Base-by-base conservation (phyloP, 306 rosid species). In the Hylodesmum podocarpum region DNA sequence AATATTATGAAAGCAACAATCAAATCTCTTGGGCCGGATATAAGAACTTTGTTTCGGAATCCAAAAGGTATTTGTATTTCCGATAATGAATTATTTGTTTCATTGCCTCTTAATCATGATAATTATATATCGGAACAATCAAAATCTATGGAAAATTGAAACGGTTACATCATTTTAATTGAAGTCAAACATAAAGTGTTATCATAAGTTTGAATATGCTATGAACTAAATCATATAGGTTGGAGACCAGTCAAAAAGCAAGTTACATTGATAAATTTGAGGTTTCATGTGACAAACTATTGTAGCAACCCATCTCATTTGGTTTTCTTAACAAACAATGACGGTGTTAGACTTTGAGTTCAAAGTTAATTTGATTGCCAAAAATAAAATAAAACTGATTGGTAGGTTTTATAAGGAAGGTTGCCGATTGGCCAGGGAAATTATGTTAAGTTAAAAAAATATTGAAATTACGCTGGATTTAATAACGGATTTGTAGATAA, bases 171-270 rank as follows among this genome's bases (percentile, higher is more conserved):
- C 15, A 37, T 80, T 28, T 16, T 24, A 41, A 34, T 37, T 61
- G 57, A 72, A 81, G 76, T 74, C 61, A 70, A 73, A 58, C 49
- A 77, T 34, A 12, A 58, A 9, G 13, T 0, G 22, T 27, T 24
- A 84, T 75, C 80, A 86, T 73, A 34, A 11, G 41, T 44, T 83
- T 57, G 75, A 80, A 64, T 59, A 68, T 21, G 33, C 29, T 41
- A 31, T 25, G 70, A 34, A 34, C 10, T 28, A 51, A 79, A 68
- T 67, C 66, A 12, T 73, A 19, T 15, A 46, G 2, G 6, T 43
- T n/a, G 46, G 34, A 33, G 65, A 67, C 59, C 58, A 78, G 41
- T 72, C 43, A 53, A 50, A 54, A 47, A 55, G 67, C 57, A 76
- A 63, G 2, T 67, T 72, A 41, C n/a, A n/a, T n/a, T n/a, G n/a